phyloP scores from a whole-genome alignment of 192 early-diverging fungal species.

The Podochytrium sp. region DNA sequence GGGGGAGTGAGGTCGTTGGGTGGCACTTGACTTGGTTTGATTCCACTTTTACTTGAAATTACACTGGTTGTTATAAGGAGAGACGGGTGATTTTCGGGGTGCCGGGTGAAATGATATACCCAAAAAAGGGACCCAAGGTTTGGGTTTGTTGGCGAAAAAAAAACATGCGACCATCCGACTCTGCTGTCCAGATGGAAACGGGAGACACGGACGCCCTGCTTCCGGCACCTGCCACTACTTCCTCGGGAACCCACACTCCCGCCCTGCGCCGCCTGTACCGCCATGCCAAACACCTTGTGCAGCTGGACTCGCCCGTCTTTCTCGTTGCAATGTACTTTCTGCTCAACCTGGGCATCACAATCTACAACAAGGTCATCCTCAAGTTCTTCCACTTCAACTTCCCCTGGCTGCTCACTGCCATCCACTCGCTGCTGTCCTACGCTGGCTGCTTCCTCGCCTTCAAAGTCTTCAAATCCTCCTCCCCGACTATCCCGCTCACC shows the following conservation, averaged over 20 bases:
- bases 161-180: no score
- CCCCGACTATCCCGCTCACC: constrained; percentile 1
- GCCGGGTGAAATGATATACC: no score
- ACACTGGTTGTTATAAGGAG: no score
- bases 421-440: constrained; percentile 76
- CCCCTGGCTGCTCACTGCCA: constrained; percentile 86
- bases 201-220: no score
- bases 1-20: no score
- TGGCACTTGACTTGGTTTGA: no score
- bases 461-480: not conserved
- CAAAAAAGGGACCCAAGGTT: no score
- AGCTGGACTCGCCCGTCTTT: constrained; percentile 4
- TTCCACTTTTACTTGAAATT: no score
- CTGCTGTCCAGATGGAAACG: no score
- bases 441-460: constrained; percentile 60
- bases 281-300: not conserved
- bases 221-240: not conserved
- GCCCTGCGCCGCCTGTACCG: not conserved
- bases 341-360: constrained; percentile 75
- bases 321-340: constrained; percentile 70
- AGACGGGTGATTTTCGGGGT: no score
- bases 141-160: no score
- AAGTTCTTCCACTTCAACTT: constrained; percentile 73
- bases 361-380: constrained; percentile 86
- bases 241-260: not conserved